These are phyloP conservation scores for Hymenoscyphus infarciens DNA, from an alignment of 2,329 filamentous ascomycete genomes.

Conservation along the genomic window DNA sequence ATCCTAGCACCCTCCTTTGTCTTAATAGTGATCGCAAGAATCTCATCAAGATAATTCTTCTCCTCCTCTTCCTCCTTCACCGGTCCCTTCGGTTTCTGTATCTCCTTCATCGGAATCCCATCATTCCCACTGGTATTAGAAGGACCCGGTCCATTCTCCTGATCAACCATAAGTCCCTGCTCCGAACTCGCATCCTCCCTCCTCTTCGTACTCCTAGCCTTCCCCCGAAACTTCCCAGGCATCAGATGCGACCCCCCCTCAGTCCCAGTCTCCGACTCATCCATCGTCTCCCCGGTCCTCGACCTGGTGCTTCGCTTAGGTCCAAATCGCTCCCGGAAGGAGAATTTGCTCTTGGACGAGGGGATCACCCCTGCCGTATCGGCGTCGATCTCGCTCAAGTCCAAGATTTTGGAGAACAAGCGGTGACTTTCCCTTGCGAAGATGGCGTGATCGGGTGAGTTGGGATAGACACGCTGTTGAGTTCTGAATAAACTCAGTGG, in stretches of 20 bases:
- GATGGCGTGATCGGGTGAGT: constrained; percentile 51
- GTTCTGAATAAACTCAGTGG: constrained; percentile 63
- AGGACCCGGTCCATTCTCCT: not conserved
- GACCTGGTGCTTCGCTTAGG: not conserved
- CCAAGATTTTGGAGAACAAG: constrained; percentile 10
- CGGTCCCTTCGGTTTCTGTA: not conserved
- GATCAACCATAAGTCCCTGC: not conserved
- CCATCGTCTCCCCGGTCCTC: not conserved
- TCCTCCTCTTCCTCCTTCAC: constrained; percentile 5
- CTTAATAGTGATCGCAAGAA: constrained; percentile 14
- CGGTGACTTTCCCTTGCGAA: constrained; percentile 54
- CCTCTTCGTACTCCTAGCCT: not conserved
- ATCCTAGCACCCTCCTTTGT: constrained; percentile 10
- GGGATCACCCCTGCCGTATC: not conserved
- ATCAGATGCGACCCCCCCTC: not conserved
- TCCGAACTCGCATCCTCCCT: not conserved
- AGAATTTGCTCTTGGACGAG: not conserved
- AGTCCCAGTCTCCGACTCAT: not conserved
- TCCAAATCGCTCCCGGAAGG: not conserved
- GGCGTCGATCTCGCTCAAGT: not conserved
- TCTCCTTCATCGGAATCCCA: not conserved
- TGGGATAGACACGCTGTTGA: constrained; percentile 59
- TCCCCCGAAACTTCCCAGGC: not conserved
- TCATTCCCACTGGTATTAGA: not conserved
- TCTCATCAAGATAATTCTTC: constrained; percentile 15